Conservation (phyloP, 1,284 basidiomycete genomes). For the Thecaphora thlaspeos region DNA sequence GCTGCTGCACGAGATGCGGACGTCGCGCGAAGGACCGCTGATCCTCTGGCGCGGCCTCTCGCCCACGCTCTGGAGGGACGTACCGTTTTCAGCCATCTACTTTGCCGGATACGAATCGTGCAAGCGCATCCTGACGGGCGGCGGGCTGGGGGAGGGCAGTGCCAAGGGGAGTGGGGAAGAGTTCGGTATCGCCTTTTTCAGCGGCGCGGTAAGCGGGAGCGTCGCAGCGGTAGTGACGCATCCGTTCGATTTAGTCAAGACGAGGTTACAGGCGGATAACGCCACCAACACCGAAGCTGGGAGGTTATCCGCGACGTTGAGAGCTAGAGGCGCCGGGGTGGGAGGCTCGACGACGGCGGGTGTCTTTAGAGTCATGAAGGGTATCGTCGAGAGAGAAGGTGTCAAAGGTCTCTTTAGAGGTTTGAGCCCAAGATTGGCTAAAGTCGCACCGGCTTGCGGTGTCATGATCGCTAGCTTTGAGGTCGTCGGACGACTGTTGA, state of each 20-base stretch:
- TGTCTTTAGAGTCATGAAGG: constrained; percentile 61
- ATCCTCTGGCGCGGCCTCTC: constrained; percentile 87
- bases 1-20: constrained; percentile 36
- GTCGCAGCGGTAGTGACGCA: constrained; percentile 85
- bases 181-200: constrained; percentile 73
- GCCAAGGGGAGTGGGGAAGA: constrained; percentile 61
- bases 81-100: constrained; percentile 92
- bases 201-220: constrained; percentile 66
- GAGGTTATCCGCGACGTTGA: not conserved
- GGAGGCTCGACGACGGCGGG: not conserved
- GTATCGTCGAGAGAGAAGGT: constrained; percentile 79
- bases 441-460: constrained; percentile 98
- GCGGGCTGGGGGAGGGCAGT: constrained; percentile 58
- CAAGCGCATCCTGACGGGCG: constrained; percentile 53
- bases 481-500: constrained; percentile 61
- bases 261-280: constrained; percentile 69
- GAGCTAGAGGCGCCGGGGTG: not conserved
- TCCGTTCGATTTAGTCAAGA: constrained; percentile 95
- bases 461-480: constrained; percentile 96
- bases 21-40: constrained; percentile 62
- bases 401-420: constrained; percentile 77
- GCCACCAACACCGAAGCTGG: not conserved
- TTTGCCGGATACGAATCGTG: constrained; percentile 65
- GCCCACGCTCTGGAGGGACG: constrained; percentile 91
- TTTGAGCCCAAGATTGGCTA: constrained; percentile 80